Evolutionary conservation across 2,329 filamentous ascomycete genomes (phyloP).

Genomic region (Venturia asperata): DNA sequence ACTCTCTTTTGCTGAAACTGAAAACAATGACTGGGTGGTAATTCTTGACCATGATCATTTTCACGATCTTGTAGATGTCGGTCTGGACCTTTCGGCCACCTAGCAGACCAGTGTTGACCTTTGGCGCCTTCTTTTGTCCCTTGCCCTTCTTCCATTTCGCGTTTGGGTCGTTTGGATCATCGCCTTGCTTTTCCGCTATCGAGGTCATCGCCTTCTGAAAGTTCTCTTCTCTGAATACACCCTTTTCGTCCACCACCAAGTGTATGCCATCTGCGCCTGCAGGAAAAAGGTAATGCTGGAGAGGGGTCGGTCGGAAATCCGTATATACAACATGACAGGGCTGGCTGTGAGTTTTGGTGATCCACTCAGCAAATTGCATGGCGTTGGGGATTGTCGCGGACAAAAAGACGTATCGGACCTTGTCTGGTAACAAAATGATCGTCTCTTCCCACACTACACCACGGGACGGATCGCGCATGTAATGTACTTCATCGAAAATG

Average conservation of each 20-base stretch:
- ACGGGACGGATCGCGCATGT: slow-evolving; percentile 87
- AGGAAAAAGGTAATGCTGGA: slow-evolving; percentile 98
- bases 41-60: slow-evolving; percentile 97
- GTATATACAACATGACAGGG: slow-evolving; percentile 99
- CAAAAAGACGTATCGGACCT: slow-evolving; percentile 96
- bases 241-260: slow-evolving; percentile 93
- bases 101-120: slow-evolving; percentile 45
- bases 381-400: slow-evolving; percentile 98
- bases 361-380: slow-evolving; percentile 99
- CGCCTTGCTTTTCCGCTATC: slow-evolving; percentile 80
- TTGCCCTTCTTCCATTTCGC: slow-evolving; percentile 70
- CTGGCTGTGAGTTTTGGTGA: slow-evolving; percentile 94
- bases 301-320: slow-evolving; percentile 90
- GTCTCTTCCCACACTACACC: slow-evolving; percentile 99
- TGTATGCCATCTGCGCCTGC: slow-evolving; percentile 87
- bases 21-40: slow-evolving; percentile 99
- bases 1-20: slow-evolving; percentile 98
- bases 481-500: slow-evolving; percentile 97
- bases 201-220: slow-evolving; percentile 93
- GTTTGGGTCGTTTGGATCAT: slow-evolving; percentile 70
- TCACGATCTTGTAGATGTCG: slow-evolving; percentile 96
- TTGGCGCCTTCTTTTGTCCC: slow-evolving; percentile 90
- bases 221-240: slow-evolving; percentile 91
- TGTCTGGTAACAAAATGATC: slow-evolving; percentile 94
- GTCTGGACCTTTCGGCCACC: slow-evolving; percentile 61